These are phyloP conservation scores for Ustilago nuda DNA, from an alignment of 1,284 basidiomycete species.

Conservation along the genomic window DNA sequence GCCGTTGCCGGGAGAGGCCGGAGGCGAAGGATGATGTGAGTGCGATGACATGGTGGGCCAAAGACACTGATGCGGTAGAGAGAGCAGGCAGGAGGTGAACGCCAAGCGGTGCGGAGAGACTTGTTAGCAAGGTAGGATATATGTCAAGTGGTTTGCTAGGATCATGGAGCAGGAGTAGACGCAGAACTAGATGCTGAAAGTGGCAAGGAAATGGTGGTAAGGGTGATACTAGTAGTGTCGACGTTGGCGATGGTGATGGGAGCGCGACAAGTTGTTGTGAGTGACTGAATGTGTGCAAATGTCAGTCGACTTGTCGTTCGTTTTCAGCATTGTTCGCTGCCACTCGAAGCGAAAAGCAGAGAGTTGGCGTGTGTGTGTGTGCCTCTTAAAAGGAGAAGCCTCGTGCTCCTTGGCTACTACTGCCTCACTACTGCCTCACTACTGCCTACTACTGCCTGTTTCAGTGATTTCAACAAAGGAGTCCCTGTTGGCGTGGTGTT, in stretches of 20 bases:
- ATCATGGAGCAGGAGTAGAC: neutral
- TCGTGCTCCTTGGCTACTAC: too few species aligned
- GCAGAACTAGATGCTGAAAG: neutral
- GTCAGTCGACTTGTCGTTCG: neutral
- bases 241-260: neutral
- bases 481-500: too few species aligned
- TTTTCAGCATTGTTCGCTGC: neutral
- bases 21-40: constrained; percentile 40
- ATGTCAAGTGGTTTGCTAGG: neutral
- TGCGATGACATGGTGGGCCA: constrained; percentile 25
- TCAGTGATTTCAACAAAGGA: neutral
- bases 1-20: constrained; percentile 40
- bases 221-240: neutral
- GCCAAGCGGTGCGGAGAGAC: neutral
- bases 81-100: neutral
- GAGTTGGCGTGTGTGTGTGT: constrained; percentile 16
- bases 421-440: too few species aligned
- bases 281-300: neutral
- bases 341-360: neutral
- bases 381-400: too few species aligned
- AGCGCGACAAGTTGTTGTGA: constrained; percentile 1
- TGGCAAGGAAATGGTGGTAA: neutral
- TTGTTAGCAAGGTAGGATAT: neutral
- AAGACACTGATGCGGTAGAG: too few species aligned
- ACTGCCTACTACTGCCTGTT: too few species aligned